Evolutionary conservation across 2,329 filamentous ascomycete species (phyloP), one percentile per base, ranked within the genome.

Genomic region (Onygenales sp.): DNA sequence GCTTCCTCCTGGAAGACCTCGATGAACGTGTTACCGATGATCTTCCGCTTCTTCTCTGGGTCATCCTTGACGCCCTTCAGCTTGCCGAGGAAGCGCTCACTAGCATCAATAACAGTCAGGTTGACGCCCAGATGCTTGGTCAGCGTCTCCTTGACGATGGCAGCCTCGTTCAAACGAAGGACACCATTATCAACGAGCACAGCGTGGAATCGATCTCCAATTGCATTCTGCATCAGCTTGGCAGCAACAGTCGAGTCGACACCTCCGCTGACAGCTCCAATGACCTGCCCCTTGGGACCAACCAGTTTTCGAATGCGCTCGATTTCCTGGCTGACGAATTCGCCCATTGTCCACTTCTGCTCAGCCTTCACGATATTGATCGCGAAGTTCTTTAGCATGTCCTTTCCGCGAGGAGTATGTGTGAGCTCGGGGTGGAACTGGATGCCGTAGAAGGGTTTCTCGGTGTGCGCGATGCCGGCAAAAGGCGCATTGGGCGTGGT

Each of bases 371-470:
- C 97, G 58, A 97, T 94, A 17, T 80, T 77, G 54, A 95, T 78
- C 10, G 83, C 84, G 65, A 96, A 97, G 77, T 97, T 97, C 65
- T 79, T 73, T 44, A 96, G 76, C 4, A 95, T 65, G 32, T 86
- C 75, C 8, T 67, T 85, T 36, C 91, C 90, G 53, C 79, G 76
- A 7, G 81, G 77, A 0, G 86, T 90, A 65, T 88, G 83, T 11
- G 80, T 84, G 52, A 95, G 80, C 68, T 96, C 91, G 1, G 91
- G 90, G 69, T 95, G 91, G 69, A 95, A 92, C 66, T 96, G 91
- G 46, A 95, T 81, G 67, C 78, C 88, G 64, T 84, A 95, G 61
- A 88, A 84, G 31, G 84, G 83, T 74, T 74, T 68, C 17, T 58
- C 60, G 48, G 85, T 82, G 62, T 71, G 72, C n/a, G 70, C 73